These are phyloP conservation scores for Jamesozyma rosinii DNA, from an alignment of 805 yeast genomes.

Conservation along the genomic window DNA sequence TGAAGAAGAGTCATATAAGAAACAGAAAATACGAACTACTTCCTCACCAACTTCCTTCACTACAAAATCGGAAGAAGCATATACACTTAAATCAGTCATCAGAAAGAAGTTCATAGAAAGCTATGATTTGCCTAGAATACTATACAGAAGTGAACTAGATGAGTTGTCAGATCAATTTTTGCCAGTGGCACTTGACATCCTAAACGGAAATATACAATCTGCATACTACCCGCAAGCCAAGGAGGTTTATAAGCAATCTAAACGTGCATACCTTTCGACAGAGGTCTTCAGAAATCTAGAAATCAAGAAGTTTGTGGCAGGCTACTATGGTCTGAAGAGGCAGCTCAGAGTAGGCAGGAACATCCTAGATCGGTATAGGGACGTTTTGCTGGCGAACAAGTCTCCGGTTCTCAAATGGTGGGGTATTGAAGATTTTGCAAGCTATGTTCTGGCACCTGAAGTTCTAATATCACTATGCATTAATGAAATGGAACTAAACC, in stretches of 20 bases:
- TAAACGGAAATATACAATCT: slow-evolving; percentile 40
- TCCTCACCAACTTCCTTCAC: background rate
- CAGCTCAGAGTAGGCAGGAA: slow-evolving; percentile 42
- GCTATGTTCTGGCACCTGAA: slow-evolving; percentile 57
- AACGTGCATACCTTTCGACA: slow-evolving; percentile 37
- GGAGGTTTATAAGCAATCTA: slow-evolving; percentile 32
- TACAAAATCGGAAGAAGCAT: background rate
- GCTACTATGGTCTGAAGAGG: slow-evolving; percentile 53
- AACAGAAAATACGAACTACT: background rate
- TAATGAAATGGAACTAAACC: slow-evolving; percentile 34
- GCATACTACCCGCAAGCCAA: slow-evolving; percentile 44
- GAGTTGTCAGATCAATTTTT: slow-evolving; percentile 27
- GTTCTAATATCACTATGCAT: slow-evolving; percentile 42
- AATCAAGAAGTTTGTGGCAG: slow-evolving; percentile 42
- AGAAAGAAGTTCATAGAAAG: background rate
- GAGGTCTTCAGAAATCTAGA: slow-evolving; percentile 40
- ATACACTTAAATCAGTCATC: background rate
- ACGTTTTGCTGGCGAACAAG: slow-evolving; percentile 25
- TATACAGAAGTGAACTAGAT: slow-evolving; percentile 28
- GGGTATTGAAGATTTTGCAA: slow-evolving; percentile 47
- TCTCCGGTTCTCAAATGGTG: slow-evolving; percentile 50
- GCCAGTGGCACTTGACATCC: slow-evolving; percentile 31
- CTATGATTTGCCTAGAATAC: slow-evolving; percentile 18
- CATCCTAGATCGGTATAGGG: slow-evolving; percentile 31
- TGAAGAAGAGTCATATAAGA: background rate